phyloP scores from a whole-genome alignment of 129 eudicot species.

The Escallonia herrerae region DNA sequence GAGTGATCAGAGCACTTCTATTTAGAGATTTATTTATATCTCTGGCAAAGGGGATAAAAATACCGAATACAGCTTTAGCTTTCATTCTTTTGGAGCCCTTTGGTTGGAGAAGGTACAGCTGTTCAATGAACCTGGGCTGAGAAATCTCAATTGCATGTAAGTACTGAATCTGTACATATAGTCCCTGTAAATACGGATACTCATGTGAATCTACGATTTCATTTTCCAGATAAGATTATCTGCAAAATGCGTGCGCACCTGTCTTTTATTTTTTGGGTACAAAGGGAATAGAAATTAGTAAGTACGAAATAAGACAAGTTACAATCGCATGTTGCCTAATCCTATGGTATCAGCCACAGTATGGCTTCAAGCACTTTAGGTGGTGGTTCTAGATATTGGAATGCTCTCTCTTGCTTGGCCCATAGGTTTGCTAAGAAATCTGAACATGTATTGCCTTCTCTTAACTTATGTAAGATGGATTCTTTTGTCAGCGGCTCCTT shows the following conservation, averaged over 20 bases:
- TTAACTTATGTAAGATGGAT: no score
- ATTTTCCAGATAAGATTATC: not conserved
- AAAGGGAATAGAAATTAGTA: not conserved
- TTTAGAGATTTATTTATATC: conserved; percentile 1
- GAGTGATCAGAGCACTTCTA: not conserved
- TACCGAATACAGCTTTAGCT: not conserved
- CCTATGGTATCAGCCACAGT: no score
- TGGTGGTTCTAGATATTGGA: no score
- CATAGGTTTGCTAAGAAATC: no score
- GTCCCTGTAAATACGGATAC: not conserved
- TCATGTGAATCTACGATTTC: not conserved
- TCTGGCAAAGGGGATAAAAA: no score
- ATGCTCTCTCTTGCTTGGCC: no score
- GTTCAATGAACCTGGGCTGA: no score
- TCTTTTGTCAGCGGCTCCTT: no score
- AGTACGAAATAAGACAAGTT: no score
- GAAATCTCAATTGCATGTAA: not conserved
- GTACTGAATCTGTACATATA: not conserved
- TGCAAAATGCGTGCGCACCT: not conserved
- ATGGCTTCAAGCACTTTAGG: no score
- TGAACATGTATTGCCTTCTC: no score
- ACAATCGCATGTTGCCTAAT: no score
- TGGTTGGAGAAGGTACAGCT: not conserved
- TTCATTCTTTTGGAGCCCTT: not conserved
- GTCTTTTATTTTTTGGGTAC: not conserved